Conservation (phyloP, 2,329 filamentous ascomycete species). For the Penicillium sp. region DNA sequence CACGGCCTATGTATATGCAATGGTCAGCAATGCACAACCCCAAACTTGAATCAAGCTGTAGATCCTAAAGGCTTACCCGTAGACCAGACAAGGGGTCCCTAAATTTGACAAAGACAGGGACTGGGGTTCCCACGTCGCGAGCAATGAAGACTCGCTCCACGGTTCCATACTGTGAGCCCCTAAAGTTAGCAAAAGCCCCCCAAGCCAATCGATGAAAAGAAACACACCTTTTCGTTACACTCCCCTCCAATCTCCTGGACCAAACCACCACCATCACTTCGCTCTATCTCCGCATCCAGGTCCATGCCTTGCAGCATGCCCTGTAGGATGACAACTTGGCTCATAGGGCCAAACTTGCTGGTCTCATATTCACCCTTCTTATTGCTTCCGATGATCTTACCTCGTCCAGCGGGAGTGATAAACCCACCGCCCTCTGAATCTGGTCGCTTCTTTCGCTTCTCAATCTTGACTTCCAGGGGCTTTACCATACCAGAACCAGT, state of each 20-base stretch:
- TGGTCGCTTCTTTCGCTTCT: constrained; percentile 76
- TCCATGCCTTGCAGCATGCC: constrained; percentile 88
- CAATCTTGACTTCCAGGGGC: constrained; percentile 77
- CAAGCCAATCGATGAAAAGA: not conserved
- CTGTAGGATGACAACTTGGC: constrained; percentile 74
- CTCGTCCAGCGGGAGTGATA: constrained; percentile 64
- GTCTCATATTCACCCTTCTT: constrained; percentile 49
- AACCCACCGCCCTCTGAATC: constrained; percentile 78
- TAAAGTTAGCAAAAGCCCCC: constrained; percentile 1
- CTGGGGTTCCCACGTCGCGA: constrained; percentile 50
- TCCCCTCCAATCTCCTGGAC: constrained; percentile 96
- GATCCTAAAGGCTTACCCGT: constrained; percentile 57
- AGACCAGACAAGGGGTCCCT: constrained; percentile 80
- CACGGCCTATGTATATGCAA: constrained; percentile 61
- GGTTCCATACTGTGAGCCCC: constrained; percentile 64
- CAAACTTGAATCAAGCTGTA: not conserved
- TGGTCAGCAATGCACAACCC: constrained; percentile 1
- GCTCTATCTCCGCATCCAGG: constrained; percentile 71
- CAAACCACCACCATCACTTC: constrained; percentile 58
- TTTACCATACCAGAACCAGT: constrained; percentile 78
- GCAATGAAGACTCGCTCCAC: constrained; percentile 79
- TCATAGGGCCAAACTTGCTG: constrained; percentile 68
- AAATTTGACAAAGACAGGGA: constrained; percentile 89
- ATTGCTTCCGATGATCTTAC: constrained; percentile 77
- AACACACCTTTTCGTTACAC: constrained; percentile 72